Evolutionary conservation across 1,284 basidiomycete genomes (phyloP).

Genomic region (Apiotrichum porosum): DNA sequence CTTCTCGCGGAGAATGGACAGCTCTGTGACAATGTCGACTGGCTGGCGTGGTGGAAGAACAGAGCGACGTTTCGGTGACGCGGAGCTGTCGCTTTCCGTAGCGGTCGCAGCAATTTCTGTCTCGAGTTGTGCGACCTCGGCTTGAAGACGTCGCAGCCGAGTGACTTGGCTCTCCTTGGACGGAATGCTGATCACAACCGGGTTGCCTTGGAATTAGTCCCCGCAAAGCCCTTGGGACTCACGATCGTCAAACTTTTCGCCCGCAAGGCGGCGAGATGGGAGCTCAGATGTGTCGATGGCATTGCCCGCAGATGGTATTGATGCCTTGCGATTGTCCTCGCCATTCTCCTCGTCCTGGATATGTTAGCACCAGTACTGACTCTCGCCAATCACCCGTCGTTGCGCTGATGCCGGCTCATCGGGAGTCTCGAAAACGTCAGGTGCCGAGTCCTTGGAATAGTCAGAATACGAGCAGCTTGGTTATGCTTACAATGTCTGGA

Average conservation of each 20-base stretch:
- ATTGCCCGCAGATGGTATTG: not conserved
- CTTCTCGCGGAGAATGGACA: conserved; percentile 27
- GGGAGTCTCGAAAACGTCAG: conserved; percentile 87
- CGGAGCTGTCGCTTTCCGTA: not conserved
- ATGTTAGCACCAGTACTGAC: not conserved
- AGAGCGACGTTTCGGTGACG: conserved; percentile 11
- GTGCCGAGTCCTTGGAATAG: conserved; percentile 68
- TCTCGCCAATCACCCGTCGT: conserved; percentile 22
- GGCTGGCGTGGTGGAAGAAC: conserved; percentile 24
- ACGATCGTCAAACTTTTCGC: not conserved
- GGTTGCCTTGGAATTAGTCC: too few species aligned
- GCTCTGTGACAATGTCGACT: conserved; percentile 34
- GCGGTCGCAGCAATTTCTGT: conserved; percentile 29
- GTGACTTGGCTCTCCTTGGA: conserved; percentile 22
- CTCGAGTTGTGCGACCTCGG: conserved; percentile 52
- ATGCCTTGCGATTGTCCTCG: conserved; percentile 5
- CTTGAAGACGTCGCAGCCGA: conserved; percentile 48
- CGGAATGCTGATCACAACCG: not conserved
- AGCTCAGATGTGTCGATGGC: conserved; percentile 8
- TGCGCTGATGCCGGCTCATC: conserved; percentile 52
- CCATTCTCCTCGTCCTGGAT: conserved; percentile 13
- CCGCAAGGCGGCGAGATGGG: conserved; percentile 7
- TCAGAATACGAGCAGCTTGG: not conserved
- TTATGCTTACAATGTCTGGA: conserved; percentile 73
- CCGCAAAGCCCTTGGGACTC: too few species aligned